Evolutionary conservation across 2,329 filamentous ascomycete genomes (phyloP), one percentile per base, ranked within the genome.

Genomic region (Aspergillus fijiensis): DNA sequence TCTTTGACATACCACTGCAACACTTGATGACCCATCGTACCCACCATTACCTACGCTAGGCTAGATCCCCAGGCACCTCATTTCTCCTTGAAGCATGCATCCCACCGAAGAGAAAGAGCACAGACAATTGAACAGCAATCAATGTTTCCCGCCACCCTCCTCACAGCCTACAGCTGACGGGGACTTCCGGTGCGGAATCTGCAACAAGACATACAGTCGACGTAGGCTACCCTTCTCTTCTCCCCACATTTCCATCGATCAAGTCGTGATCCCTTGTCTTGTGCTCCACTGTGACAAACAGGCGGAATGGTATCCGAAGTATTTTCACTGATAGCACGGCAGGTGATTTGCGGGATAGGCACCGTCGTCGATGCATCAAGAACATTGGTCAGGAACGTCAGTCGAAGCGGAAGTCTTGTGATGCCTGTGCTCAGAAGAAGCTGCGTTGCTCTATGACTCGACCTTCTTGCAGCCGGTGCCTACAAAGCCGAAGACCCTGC

Each of bases 341-440:
- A 66, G 64, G 60, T 35, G 64, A 66, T 54, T 60, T 66, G 16
- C 64, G 64, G 27, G 64, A 66, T 54, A 59, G 64, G 23, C 64
- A 65, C 25, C 64, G 64, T 3, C 63, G 63, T 9, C 64, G 64
- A 35, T 66, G 64, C 33, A 66, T 66, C 51, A 65, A 60, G 12
- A 62, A 60, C 1, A 51, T 56, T 10, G 63, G 63, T 21, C 60
- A 66, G 49, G 64, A 63, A 42, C 64, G 64, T 12, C 55, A 45
- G 19, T 65, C 64, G 16, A 66, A 64, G 54, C 64, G 64, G 21
- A 66, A 65, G 49, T 66, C 64, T 10, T 66, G 64, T 58, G 63
- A 65, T 33, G 60, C 54, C 16, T 66, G 64, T 48, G 63, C 63
- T 2, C 61, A 63, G 23, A 66, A 66, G 51, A 66, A 66, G 54